Percentiles rank a stretch among this genome's conserved stretches.
Conservation (phyloP, 306 rosid species). For the Abrus precatorius region DNA sequence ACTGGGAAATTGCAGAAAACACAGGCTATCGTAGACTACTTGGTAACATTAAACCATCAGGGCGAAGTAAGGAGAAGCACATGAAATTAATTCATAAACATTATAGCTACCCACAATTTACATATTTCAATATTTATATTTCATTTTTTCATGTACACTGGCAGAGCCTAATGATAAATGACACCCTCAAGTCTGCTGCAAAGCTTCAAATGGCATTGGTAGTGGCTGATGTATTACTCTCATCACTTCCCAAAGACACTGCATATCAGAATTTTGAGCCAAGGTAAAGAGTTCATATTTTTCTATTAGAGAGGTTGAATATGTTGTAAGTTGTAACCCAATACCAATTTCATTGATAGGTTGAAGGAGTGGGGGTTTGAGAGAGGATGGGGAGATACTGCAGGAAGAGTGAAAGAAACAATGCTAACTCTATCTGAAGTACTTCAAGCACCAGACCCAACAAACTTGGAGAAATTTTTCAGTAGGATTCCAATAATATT, state of each 20-base stretch:
- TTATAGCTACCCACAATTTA: not conserved
- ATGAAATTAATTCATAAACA: conserved; percentile 23
- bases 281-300: conserved; percentile 56
- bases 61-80: conserved; percentile 71
- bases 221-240: conserved; percentile 70
- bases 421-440: conserved; percentile 74
- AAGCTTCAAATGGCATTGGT: conserved; percentile 81
- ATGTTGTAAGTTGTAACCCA: not conserved
- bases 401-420: conserved; percentile 78
- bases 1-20: conserved; percentile 64
- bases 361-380: conserved; percentile 94
- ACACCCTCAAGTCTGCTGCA: conserved; percentile 62
- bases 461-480: conserved; percentile 68
- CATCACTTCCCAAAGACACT: conserved; percentile 63
- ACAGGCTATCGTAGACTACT: conserved; percentile 87
- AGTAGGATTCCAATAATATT: conserved; percentile 81
- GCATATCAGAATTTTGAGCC: conserved; percentile 69
- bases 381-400: conserved; percentile 94
- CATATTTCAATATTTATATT: conserved; percentile 6
- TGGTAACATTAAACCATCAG: conserved; percentile 61
- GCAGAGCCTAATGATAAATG: conserved; percentile 81
- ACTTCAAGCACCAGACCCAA: conserved; percentile 89
- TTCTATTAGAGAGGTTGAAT: not conserved
- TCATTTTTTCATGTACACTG: conserved; percentile 26
- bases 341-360: conserved; percentile 54